A percentile compares a stretch with the other conserved stretches of the same genome.
These are phyloP conservation scores for Calendula officinalis DNA, from an alignment of 129 eudicot species.

Conservation along the genomic window DNA sequence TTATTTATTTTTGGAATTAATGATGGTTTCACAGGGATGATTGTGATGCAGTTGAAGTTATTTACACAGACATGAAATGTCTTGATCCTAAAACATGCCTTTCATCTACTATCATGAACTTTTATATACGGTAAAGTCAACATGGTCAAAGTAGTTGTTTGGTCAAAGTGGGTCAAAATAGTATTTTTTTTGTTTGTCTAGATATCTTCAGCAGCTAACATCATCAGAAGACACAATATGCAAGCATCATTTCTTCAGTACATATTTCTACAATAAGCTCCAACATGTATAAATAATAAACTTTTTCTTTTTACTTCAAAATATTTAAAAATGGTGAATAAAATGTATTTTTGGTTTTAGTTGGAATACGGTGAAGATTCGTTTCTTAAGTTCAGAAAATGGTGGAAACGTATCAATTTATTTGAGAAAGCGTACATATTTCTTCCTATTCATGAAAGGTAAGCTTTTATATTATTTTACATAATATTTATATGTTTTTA, in stretches of 20 bases:
- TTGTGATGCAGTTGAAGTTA: constrained; percentile 62
- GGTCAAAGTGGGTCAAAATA: no score
- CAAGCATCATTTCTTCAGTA: constrained; percentile 71
- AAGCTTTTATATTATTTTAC: constrained; percentile 27
- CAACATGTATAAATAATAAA: constrained; percentile 69
- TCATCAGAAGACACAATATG: constrained; percentile 29
- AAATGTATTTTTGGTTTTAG: constrained; percentile 32
- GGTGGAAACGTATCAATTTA: constrained; percentile 92
- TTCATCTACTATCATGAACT: constrained; percentile 82
- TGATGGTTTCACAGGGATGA: constrained; percentile 41
- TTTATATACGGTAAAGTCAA: constrained; percentile 80
- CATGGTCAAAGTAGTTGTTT: no score
- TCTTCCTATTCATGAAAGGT: constrained; percentile 84
- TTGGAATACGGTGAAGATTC: constrained; percentile 48
- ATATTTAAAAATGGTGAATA: constrained; percentile 7
- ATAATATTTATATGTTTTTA: no score
- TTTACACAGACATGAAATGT: constrained; percentile 57
- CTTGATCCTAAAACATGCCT: constrained; percentile 72
- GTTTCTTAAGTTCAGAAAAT: constrained; percentile 71
- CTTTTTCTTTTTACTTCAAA: not conserved
- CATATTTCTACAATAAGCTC: constrained; percentile 81
- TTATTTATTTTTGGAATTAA: constrained; percentile 3
- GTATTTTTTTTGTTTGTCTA: constrained; percentile 41
- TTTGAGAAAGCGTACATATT: constrained; percentile 81
- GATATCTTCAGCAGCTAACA: constrained; percentile 58